Conservation (phyloP, 2,329 filamentous ascomycete genomes). For the Trichoderma guizhouense region DNA sequence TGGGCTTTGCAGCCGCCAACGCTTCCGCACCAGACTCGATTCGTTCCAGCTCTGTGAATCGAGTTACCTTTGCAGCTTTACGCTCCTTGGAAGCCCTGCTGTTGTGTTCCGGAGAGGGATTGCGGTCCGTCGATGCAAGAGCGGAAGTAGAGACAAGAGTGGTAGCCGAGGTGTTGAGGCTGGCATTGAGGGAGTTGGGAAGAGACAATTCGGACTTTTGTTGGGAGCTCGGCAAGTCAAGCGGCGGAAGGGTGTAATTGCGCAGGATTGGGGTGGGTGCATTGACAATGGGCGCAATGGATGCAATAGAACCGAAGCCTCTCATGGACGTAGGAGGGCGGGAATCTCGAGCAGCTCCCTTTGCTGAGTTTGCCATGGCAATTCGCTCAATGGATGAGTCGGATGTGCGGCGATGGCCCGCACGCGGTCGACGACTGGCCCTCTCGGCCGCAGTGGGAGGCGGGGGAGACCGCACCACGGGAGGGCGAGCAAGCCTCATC, state of each 20-base stretch:
- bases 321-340: slow-evolving; percentile 32
- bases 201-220: slow-evolving; percentile 26
- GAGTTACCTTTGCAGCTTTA: slow-evolving; percentile 22
- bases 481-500: slow-evolving; percentile 31
- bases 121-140: slow-evolving; percentile 3
- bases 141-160: slow-evolving; percentile 17
- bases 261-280: background rate
- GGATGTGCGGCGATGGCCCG: slow-evolving; percentile 28
- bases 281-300: slow-evolving; percentile 22
- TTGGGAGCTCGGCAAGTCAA: slow-evolving; percentile 16
- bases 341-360: slow-evolving; percentile 24
- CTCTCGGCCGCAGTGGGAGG: background rate
- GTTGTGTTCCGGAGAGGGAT: slow-evolving; percentile 12
- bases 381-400: slow-evolving; percentile 29
- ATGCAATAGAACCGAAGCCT: slow-evolving; percentile 28
- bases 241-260: background rate
- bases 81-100: slow-evolving; percentile 23
- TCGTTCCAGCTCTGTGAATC: slow-evolving; percentile 32
- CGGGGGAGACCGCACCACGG: slow-evolving; percentile 2
- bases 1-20: background rate
- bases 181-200: slow-evolving; percentile 21
- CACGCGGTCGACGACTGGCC: slow-evolving; percentile 26
- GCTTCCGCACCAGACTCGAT: slow-evolving; percentile 29
- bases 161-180: slow-evolving; percentile 12
- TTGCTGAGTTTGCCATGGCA: slow-evolving; percentile 20